Percentiles rank a stretch among this genome's conserved stretches.
phyloP scores from a whole-genome alignment of 2,329 filamentous ascomycete species.

The Sclerotinia spermophila region DNA sequence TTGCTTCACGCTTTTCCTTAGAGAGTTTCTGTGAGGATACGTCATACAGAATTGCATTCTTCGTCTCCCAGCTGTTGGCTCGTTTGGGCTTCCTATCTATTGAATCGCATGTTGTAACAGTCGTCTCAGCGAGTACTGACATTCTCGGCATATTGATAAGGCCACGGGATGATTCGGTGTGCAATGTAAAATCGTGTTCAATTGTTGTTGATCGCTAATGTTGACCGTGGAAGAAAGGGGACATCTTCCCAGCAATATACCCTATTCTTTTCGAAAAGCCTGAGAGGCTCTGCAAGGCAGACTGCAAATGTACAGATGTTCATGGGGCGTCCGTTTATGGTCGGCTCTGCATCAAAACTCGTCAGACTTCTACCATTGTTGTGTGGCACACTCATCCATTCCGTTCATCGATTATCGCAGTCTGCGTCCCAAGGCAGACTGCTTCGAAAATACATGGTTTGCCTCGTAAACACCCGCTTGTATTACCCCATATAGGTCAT shows the following conservation, averaged over 20 bases:
- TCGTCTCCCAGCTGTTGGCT: conserved; percentile 1
- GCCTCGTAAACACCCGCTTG: not conserved
- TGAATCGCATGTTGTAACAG: not conserved
- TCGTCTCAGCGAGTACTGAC: not conserved
- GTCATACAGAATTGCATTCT: conserved; percentile 8
- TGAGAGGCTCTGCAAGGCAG: not conserved
- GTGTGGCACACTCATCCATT: too few species aligned
- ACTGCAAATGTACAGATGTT: not conserved
- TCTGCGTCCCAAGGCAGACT: not conserved
- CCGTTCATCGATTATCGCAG: not conserved
- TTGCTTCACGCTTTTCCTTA: not conserved
- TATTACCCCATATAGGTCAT: not conserved
- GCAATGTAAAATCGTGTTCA: not conserved
- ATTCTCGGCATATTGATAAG: not conserved
- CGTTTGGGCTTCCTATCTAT: not conserved
- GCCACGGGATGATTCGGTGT: not conserved
- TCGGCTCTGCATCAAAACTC: not conserved
- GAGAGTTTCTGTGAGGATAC: not conserved
- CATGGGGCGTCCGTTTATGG: not conserved
- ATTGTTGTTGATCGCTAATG: not conserved
- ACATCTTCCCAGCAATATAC: not conserved
- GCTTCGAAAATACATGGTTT: not conserved
- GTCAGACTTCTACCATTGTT: not conserved
- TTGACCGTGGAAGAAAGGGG: not conserved
- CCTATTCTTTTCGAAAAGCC: not conserved